phyloP scores from a whole-genome alignment of 2,329 filamentous ascomycete genomes.

The Mycosphaerella arachidis region DNA sequence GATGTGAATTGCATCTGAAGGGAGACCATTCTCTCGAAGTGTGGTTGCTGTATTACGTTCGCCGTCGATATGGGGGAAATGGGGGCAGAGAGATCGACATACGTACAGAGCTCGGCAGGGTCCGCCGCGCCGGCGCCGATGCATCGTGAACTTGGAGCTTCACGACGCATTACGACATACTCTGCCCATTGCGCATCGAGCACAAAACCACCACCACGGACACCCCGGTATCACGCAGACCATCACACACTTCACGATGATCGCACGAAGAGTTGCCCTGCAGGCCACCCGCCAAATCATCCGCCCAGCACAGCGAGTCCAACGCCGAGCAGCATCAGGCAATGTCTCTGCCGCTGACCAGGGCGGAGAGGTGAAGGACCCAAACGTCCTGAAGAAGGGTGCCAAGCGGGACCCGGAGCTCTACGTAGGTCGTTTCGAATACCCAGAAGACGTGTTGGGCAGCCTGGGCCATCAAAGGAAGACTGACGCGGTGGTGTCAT shows the following conservation, averaged over 20 bases:
- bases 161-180: neutral
- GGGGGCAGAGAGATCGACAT: neutral
- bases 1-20: neutral
- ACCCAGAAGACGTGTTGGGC: neutral
- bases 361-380: conserved; percentile 38
- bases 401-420: conserved; percentile 70
- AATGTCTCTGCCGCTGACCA: conserved; percentile 38
- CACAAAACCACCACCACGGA: conserved; percentile 1
- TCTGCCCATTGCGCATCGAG: conserved; percentile 1
- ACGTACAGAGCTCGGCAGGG: neutral
- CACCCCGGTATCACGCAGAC: neutral
- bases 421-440: conserved; percentile 52
- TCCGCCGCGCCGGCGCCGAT: neutral
- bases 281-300: conserved; percentile 39
- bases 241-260: conserved; percentile 41
- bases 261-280: conserved; percentile 44
- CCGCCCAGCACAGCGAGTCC: conserved; percentile 28
- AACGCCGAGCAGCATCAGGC: conserved; percentile 37
- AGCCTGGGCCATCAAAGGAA: conserved; percentile 8
- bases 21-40: too few relatives aligned
- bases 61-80: neutral
- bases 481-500: neutral
- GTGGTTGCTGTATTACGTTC: neutral
- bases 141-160: neutral
- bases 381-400: conserved; percentile 54